Conservation (phyloP, 2,329 filamentous ascomycete species). For the Arachnopeziza araneosa region DNA sequence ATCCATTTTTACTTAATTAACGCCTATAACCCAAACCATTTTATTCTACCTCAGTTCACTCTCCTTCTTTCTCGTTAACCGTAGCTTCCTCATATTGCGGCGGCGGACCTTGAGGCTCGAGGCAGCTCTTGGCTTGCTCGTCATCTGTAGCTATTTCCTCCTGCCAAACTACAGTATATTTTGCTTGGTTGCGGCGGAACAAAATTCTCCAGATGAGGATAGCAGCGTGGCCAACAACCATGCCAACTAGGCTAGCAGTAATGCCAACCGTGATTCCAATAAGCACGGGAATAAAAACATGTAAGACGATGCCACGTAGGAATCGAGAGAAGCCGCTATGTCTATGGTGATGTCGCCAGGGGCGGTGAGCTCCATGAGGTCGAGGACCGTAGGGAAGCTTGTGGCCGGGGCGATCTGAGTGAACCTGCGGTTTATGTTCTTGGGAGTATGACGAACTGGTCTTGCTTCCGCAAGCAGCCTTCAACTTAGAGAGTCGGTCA, state of each 20-base stretch:
- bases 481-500: conserved; percentile 37
- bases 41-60: not conserved
- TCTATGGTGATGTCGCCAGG: conserved; percentile 31
- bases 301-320: conserved; percentile 50
- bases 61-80: not conserved
- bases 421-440: conserved; percentile 8
- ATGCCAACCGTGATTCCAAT: conserved; percentile 66
- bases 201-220: conserved; percentile 54
- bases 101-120: conserved; percentile 25
- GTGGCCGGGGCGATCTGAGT: conserved; percentile 15
- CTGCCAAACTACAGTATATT: not conserved
- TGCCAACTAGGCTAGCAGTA: conserved; percentile 59
- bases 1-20: not conserved
- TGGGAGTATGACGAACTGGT: conserved; percentile 13
- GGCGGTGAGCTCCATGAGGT: conserved; percentile 19
- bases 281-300: conserved; percentile 62
- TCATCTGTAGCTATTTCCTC: conserved; percentile 8
- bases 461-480: conserved; percentile 35
- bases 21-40: not conserved
- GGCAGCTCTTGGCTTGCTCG: conserved; percentile 23
- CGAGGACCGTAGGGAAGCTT: conserved; percentile 18
- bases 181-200: conserved; percentile 36
- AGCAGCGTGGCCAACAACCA: conserved; percentile 58
- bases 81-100: conserved; percentile 23
- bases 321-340: conserved; percentile 41